Evolutionary conservation across 2,329 filamentous ascomycete genomes (phyloP).

Genomic region (Tolypocladium ovalisporum): DNA sequence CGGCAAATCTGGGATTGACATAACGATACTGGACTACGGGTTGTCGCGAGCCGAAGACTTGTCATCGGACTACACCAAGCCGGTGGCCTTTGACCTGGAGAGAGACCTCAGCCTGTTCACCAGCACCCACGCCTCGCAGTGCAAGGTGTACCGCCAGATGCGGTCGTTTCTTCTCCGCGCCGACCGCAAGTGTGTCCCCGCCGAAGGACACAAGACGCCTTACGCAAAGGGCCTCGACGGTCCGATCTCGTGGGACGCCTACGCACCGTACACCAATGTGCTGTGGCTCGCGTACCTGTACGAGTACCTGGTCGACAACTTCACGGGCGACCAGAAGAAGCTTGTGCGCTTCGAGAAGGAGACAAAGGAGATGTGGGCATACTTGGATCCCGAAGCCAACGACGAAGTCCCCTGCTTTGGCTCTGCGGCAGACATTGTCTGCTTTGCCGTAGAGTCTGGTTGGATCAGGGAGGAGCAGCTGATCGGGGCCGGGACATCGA

Average conservation of each 20-base stretch:
- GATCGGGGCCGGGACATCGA: slow-evolving; percentile 22
- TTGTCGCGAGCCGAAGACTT: slow-evolving; percentile 46
- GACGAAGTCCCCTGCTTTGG: slow-evolving; percentile 38
- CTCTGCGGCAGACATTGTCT: slow-evolving; percentile 44
- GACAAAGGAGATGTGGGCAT: slow-evolving; percentile 41
- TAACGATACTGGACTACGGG: slow-evolving; percentile 56
- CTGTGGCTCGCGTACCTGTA: slow-evolving; percentile 55
- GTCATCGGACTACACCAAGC: slow-evolving; percentile 20
- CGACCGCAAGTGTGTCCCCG: slow-evolving; percentile 38
- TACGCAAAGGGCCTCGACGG: slow-evolving; percentile 35
- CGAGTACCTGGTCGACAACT: slow-evolving; percentile 37
- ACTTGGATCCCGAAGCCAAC: slow-evolving; percentile 40
- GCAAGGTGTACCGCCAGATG: slow-evolving; percentile 52
- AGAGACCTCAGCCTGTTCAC: slow-evolving; percentile 49
- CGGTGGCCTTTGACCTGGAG: slow-evolving; percentile 48
- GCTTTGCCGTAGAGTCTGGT: slow-evolving; percentile 45
- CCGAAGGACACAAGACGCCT: slow-evolving; percentile 32
- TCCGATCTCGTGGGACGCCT: slow-evolving; percentile 41
- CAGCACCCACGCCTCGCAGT: slow-evolving; percentile 49
- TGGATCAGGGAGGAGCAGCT: slow-evolving; percentile 46
- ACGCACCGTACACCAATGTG: slow-evolving; percentile 52
- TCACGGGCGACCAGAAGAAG: slow-evolving; percentile 33
- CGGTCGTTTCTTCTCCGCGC: slow-evolving; percentile 43
- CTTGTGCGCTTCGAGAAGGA: slow-evolving; percentile 32
- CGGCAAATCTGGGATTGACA: slow-evolving; percentile 49